Evolutionary conservation across 352 stramenopile species (phyloP).

Genomic region (Elongisporangium undulatum): DNA sequence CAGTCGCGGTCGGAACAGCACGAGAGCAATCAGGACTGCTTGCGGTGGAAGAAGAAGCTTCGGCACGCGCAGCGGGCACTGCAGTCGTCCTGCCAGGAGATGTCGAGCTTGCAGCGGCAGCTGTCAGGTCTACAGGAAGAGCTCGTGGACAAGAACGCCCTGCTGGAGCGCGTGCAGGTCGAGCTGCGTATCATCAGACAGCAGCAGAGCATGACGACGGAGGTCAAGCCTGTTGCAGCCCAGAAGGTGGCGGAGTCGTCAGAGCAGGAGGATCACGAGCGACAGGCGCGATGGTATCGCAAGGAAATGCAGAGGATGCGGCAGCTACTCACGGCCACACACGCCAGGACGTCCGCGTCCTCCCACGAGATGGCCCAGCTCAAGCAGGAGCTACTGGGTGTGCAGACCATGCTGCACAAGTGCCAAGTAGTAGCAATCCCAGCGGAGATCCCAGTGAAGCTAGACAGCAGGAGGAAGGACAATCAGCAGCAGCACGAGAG

Average conservation of each 20-base stretch:
- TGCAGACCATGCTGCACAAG: slow-evolving; percentile 40
- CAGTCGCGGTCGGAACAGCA: slow-evolving; percentile 22
- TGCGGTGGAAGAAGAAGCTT: slow-evolving; percentile 15
- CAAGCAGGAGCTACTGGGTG: slow-evolving; percentile 38
- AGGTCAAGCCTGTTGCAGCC: slow-evolving; percentile 1
- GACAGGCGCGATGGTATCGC: slow-evolving; percentile 21
- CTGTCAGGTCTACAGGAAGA: slow-evolving; percentile 24
- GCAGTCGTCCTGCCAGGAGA: slow-evolving; percentile 5
- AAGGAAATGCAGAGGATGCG: slow-evolving; percentile 39
- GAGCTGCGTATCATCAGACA: slow-evolving; percentile 16
- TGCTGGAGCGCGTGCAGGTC: slow-evolving; percentile 16
- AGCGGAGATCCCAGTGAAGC: neutral
- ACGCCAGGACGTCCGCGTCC: slow-evolving; percentile 38
- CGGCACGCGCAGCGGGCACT: slow-evolving; percentile 15
- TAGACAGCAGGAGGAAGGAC: slow-evolving; percentile 4
- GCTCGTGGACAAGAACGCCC: slow-evolving; percentile 28
- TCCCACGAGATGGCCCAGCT: slow-evolving; percentile 44
- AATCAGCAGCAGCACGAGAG: slow-evolving; percentile 7
- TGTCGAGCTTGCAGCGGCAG: slow-evolving; percentile 20
- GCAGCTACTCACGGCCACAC: slow-evolving; percentile 40
- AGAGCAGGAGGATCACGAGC: slow-evolving; percentile 17
- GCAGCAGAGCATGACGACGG: slow-evolving; percentile 9
- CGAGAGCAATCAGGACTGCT: slow-evolving; percentile 17
- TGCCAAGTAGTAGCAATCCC: slow-evolving; percentile 10
- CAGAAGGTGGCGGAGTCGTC: slow-evolving; percentile 7